Percentiles rank a stretch among this genome's conserved stretches.
Evolutionary conservation across 1,284 basidiomycete species (phyloP).

Genomic region (Leccinum cinnamomeum): DNA sequence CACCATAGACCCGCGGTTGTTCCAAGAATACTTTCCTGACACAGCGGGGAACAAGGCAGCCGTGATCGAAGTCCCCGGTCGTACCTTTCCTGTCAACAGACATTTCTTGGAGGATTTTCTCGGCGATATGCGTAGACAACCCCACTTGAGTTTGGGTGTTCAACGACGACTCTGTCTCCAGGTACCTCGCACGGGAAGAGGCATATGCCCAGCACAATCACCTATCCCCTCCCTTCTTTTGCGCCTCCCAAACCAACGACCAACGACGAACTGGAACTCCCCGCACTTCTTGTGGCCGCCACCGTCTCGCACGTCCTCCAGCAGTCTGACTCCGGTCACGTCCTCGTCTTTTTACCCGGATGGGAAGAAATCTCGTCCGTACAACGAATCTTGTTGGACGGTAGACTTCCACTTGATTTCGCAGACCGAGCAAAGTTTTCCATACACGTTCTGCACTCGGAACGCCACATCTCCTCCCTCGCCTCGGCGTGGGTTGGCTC

Average conservation of each 20-base stretch:
- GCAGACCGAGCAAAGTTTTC: constrained; percentile 59
- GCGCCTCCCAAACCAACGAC: constrained; percentile 12
- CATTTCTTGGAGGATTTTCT: constrained; percentile 84
- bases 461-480: constrained; percentile 83
- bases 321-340: constrained; percentile 81
- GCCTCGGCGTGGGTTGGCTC: constrained; percentile 90
- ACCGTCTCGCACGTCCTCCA: constrained; percentile 80
- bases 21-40: constrained; percentile 85
- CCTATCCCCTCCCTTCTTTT: constrained; percentile 27
- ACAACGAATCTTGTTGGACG: constrained; percentile 65
- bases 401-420: constrained; percentile 65
- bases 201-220: constrained; percentile 3
- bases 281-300: constrained; percentile 80
- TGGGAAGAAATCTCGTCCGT: constrained; percentile 93
- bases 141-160: constrained; percentile 56
- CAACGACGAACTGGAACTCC: constrained; percentile 79
- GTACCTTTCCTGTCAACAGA: constrained; percentile 86
- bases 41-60: constrained; percentile 62
- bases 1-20: constrained; percentile 89
- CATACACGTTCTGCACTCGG: constrained; percentile 91
- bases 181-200: too few relatives aligned
- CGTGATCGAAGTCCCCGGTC: constrained; percentile 87
- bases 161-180: too few relatives aligned
- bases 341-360: constrained; percentile 89
- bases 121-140: constrained; percentile 46